These are phyloP conservation scores for Claviceps spartinae DNA, from an alignment of 2,329 filamentous ascomycete genomes.

Conservation along the genomic window DNA sequence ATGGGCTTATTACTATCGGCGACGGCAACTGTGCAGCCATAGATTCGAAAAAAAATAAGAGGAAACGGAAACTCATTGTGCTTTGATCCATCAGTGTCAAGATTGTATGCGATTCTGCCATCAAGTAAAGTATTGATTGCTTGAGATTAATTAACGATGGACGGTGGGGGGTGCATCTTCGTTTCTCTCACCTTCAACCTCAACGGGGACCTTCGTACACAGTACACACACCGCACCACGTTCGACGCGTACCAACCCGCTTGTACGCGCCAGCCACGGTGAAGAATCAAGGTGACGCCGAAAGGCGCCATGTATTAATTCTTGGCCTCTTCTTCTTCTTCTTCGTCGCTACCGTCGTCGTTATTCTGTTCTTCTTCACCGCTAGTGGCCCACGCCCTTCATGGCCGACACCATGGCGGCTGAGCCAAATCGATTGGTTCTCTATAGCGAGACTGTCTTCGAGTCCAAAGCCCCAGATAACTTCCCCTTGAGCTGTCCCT, in stretches of 20 bases:
- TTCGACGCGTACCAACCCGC: neutral
- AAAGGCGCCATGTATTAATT: neutral
- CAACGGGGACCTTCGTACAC: neutral
- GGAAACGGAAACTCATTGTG: neutral
- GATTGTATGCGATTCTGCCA: neutral
- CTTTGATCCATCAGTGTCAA: neutral
- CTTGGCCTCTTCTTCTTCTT: neutral
- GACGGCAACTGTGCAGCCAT: neutral
- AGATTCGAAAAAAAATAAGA: neutral
- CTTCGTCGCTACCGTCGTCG: neutral
- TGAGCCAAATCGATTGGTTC: constrained; percentile 23
- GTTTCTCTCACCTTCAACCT: neutral
- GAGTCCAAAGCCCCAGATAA: constrained; percentile 39
- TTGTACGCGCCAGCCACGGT: neutral
- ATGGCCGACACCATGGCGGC: constrained; percentile 12
- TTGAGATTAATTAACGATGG: neutral
- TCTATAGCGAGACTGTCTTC: constrained; percentile 44
- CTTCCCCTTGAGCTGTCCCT: constrained; percentile 64
- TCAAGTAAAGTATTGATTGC: neutral
- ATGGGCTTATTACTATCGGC: neutral
- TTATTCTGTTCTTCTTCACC: neutral
- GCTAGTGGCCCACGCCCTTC: neutral
- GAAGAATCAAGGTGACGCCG: neutral
- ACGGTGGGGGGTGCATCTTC: neutral
- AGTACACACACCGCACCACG: neutral